Base-by-base conservation (phyloP, 2,329 filamentous ascomycete genomes). In the Fusarium avenaceum region DNA sequence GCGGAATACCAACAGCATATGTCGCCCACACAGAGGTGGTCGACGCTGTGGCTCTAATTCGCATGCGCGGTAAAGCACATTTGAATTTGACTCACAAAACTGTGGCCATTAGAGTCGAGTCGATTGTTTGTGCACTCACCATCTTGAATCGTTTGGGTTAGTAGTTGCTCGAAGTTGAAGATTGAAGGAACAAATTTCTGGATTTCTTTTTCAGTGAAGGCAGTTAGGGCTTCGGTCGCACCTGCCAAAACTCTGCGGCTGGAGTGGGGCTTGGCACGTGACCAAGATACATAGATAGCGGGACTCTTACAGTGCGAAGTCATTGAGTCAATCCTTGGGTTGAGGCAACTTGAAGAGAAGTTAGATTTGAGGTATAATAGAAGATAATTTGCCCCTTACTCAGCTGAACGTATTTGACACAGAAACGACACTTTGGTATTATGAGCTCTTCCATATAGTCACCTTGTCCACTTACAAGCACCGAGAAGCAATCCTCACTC, bases 21-120 rank as follows among this genome's bases (percentile, higher is more conserved):
- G 69, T 69, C 73, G 72, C 71, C 60, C 60, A 47, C 60, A 47
- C 28, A 30, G 6, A 43, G 44, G 28, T 26, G 63, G 70, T 74
- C 76, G 73, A 76, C 67, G 60, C 73, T 67, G 75, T 53, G 72
- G 74, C 70, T 66, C 77, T 77, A 77, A 77, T 74, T 38, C 35
- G 35, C 35, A 38, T 76, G 73, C 72, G 71, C 75, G 59, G 60
- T 32, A 57, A 70, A 65, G 72, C 75, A 70, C 75, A 76, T 69
- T 76, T 76, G 75, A 77, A 76, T 71, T 76, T 76, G 75, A 77
- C 72, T 77, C 74, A 74, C 73, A 76, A 71, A 74, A 76, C 72
- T 79, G 74, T 78, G 77, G 79, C 79, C 75, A 75, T 80, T 72
- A 79, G 77, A 79, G 77, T 76, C 72, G 69, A 76, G 71, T 69